Evolutionary conservation across 176 grass and related monocot genomes (phyloP), one percentile per base, ranked within the genome.

Genomic region (Oryza glumipatula): DNA sequence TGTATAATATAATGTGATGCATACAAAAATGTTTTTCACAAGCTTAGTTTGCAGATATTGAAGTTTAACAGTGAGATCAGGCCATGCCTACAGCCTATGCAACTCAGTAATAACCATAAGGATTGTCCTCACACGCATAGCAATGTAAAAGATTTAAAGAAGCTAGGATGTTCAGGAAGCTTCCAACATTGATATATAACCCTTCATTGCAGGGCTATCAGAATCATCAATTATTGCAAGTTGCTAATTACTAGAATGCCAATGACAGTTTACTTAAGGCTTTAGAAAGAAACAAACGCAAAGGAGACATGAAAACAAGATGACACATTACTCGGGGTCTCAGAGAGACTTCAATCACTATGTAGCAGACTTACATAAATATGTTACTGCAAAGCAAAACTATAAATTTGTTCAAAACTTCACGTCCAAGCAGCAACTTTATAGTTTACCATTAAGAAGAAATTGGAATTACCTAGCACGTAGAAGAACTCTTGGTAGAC

Each of bases 401-500:
- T n/a, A 6, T 41, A 17, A 77, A 21, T 68, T 30, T 38, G 1
- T 38, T 74, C 2, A 35, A 80, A 3, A 48, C 75, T 83, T 80
- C 83, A 80, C 76, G 70, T 69, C 17, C 32, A 80, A 65, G 17
- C 61, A 84, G 68, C 30, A 70, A 15, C n/a, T 64, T 64, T 65
- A 81, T 66, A 77, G 70, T 84, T 72, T 39, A n/a, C 68, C 12
- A 70, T n/a, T 65, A 74, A 70, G 2, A 85, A 68, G 67, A 23
- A 86, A 33, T 11, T 67, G 10, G 67, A 14, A 78, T 86, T 90
- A 90, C 84, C 84, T 80, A 79, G 24, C 61, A 74, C 7, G 30
- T 26, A 73, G 60, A 78, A 63, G 8, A 63, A 5, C n/a, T 79
- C 79, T 16, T 51, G 16, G 64, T 68, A 69, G 60, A 52, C 13